phyloP scores from a whole-genome alignment of 1,284 basidiomycete species.

The Cryptococcus sp. region DNA sequence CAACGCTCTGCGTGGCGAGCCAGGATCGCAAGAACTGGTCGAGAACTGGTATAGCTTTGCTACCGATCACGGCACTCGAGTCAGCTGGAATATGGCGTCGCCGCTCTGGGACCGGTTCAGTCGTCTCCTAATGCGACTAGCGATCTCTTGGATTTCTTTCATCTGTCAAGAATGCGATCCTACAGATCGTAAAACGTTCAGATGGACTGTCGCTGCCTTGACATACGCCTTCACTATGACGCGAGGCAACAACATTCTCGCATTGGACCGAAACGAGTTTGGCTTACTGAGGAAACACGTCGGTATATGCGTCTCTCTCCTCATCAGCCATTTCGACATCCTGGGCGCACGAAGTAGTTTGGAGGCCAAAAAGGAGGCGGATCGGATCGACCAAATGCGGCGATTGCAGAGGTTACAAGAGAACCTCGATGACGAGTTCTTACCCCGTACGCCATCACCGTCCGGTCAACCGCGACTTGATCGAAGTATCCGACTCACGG shows the following conservation, averaged over 20 bases:
- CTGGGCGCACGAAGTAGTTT: slow-evolving; percentile 85
- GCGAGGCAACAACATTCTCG: slow-evolving; percentile 83
- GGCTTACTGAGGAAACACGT: slow-evolving; percentile 87
- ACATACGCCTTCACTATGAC: slow-evolving; percentile 93
- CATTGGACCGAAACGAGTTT: slow-evolving; percentile 85
- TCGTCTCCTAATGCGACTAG: slow-evolving; percentile 76
- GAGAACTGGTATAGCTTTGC: slow-evolving; percentile 97
- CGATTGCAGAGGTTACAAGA: slow-evolving; percentile 63
- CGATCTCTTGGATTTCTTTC: slow-evolving; percentile 97
- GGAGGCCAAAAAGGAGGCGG: slow-evolving; percentile 85
- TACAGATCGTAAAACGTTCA: slow-evolving; percentile 93
- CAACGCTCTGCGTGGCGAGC: slow-evolving; percentile 61
- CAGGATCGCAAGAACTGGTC: slow-evolving; percentile 79
- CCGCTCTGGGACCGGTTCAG: slow-evolving; percentile 73
- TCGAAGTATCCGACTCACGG: slow-evolving; percentile 67
- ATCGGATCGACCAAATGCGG: slow-evolving; percentile 72
- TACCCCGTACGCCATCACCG: slow-evolving; percentile 38
- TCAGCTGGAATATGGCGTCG: slow-evolving; percentile 82
- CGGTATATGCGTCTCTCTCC: slow-evolving; percentile 91
- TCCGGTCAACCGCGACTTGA: slow-evolving; percentile 52
- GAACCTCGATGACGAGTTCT: slow-evolving; percentile 54
- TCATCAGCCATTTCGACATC: slow-evolving; percentile 98
- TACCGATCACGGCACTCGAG: slow-evolving; percentile 84
- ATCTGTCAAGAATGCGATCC: slow-evolving; percentile 98
- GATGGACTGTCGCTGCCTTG: slow-evolving; percentile 95